Evolutionary conservation across 2,329 filamentous ascomycete species (phyloP), one percentile per base, ranked within the genome.

Genomic region (Venturiaceae sp.): DNA sequence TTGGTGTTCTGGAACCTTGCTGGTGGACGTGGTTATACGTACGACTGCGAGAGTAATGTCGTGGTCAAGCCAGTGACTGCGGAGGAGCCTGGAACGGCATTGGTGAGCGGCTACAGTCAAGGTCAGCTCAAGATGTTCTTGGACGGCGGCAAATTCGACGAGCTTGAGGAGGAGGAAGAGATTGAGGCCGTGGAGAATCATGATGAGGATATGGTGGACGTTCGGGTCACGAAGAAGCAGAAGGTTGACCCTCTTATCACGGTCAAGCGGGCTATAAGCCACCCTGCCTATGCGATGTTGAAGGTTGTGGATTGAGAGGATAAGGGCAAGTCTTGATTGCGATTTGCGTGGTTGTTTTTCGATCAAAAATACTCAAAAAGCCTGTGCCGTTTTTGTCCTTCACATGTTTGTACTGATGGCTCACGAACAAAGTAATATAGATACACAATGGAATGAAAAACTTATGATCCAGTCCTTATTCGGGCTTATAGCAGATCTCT

Each of bases 1-100:
- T 68, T 85, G n/a, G 71, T 84, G 3, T 84, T 82, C 66, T 84
- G 81, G 82, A 83, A 83, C 63, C 70, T 84, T 19, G 79, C 79
- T 0, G 76, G 74, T 8, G 71, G 72, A 0, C 66, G 64, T 30
- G 68, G 63, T 11, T 39, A 39, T 21, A 66, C 66, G 1, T 62
- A 61, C 19, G 32, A 23, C 13, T 47, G 26, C 26, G 52, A 32
- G 32, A 60, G 61, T 6, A 62, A 66, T 34, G 54, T 60, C 13
- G 75, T 74, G 1, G 74, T 75, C 5, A 83, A 82, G 68, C 80
- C 80, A 0, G 75, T 79, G 3, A 74, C 67, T 1, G 72, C 70
- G n/a, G 70, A 72, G 1, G 69, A 79, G 55, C 60, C 66, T 37
- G 77, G 78, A 26, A 79, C 76, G 4, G 71, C 74, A 39, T 63